These are phyloP conservation scores for Hysterangium stoloniferum DNA, from an alignment of 768 basidiomycete species.

Conservation along the genomic window DNA sequence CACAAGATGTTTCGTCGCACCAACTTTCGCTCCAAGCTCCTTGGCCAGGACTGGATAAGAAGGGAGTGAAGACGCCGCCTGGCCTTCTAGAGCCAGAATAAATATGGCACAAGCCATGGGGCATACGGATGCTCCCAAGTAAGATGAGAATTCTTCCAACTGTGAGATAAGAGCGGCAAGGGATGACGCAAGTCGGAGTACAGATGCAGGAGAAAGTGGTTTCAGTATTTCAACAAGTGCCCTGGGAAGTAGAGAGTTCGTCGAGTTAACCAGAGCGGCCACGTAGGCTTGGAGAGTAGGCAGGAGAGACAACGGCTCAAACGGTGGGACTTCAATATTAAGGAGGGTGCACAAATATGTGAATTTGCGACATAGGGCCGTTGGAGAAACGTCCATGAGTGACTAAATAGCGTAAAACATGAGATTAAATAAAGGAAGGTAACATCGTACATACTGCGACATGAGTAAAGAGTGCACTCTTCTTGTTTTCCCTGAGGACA, in stretches of 20 bases:
- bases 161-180: slow-evolving; percentile 36
- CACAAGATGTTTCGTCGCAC: slow-evolving; percentile 44
- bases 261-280: slow-evolving; percentile 15
- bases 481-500: slow-evolving; percentile 62
- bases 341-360: slow-evolving; percentile 44
- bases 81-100: slow-evolving; percentile 65
- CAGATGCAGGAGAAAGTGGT: slow-evolving; percentile 31
- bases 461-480: slow-evolving; percentile 58
- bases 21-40: slow-evolving; percentile 43
- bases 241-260: slow-evolving; percentile 17
- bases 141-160: slow-evolving; percentile 23
- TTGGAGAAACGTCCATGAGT: slow-evolving; percentile 45
- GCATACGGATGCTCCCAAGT: slow-evolving; percentile 31
- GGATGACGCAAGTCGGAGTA: slow-evolving; percentile 36
- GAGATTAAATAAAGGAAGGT: not conserved
- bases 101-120: slow-evolving; percentile 62
- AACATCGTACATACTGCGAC: slow-evolving; percentile 40
- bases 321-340: slow-evolving; percentile 41
- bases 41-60: slow-evolving; percentile 51
- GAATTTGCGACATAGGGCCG: slow-evolving; percentile 48
- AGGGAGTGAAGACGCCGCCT: slow-evolving; percentile 43
- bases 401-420: slow-evolving; percentile 19
- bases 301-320: slow-evolving; percentile 40
- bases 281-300: slow-evolving; percentile 18
- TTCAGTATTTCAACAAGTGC: slow-evolving; percentile 32